These are phyloP conservation scores for Coemansia sp. DNA, from an alignment of 192 early-diverging fungal species.

Conservation along the genomic window DNA sequence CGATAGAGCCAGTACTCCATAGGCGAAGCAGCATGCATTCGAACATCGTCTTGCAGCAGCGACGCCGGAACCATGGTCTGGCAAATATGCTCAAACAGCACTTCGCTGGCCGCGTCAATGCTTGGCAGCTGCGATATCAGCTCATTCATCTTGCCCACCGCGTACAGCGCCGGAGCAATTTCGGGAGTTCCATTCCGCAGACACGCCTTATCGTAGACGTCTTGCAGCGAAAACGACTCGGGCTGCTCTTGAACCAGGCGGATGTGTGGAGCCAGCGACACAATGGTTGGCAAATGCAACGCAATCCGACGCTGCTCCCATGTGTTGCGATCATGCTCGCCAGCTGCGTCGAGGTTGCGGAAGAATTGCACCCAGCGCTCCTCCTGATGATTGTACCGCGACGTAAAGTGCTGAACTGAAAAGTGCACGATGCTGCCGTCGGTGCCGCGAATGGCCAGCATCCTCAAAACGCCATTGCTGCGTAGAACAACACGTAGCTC, in stretches of 20 bases:
- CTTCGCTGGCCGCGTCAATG: constrained; percentile 75
- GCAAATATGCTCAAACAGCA: constrained; percentile 85
- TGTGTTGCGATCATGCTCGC: constrained; percentile 67
- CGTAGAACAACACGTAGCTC: constrained; percentile 83
- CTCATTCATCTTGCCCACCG: constrained; percentile 66
- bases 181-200: constrained; percentile 69
- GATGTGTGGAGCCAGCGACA: constrained; percentile 89
- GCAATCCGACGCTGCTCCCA: constrained; percentile 79
- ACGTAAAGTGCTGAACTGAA: constrained; percentile 91
- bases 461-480: constrained; percentile 70
- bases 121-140: constrained; percentile 48
- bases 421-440: constrained; percentile 90
- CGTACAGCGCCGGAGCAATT: constrained; percentile 85
- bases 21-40: constrained; percentile 68
- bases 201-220: constrained; percentile 92
- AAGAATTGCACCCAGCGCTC: constrained; percentile 95
- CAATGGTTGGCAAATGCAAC: constrained; percentile 86
- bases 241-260: constrained; percentile 93
- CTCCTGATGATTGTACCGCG: constrained; percentile 85
- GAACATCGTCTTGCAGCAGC: constrained; percentile 83
- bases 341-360: constrained; percentile 83
- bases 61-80: constrained; percentile 81
- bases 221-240: constrained; percentile 83
- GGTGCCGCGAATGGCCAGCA: constrained; percentile 85
- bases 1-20: constrained; percentile 92